phyloP scores from a whole-genome alignment of 2,329 filamentous ascomycete genomes.

The Stagonosporopsis vannaccii region DNA sequence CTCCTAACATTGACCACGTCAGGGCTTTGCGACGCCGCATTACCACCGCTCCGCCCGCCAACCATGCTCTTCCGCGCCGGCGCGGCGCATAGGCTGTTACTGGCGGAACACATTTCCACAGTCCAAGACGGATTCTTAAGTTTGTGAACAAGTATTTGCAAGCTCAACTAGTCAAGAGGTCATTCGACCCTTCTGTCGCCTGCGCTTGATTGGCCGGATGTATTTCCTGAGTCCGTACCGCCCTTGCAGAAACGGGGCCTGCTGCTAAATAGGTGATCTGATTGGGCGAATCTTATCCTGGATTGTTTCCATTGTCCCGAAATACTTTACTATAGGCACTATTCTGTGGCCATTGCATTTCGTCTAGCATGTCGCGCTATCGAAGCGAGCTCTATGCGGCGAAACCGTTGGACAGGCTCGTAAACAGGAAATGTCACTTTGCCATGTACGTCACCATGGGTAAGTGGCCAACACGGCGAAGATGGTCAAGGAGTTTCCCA shows the following conservation, averaged over 20 bases:
- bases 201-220: neutral
- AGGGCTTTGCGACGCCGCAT: neutral
- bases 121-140: neutral
- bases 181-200: neutral
- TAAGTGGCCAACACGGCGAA: neutral
- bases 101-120: neutral
- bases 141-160: neutral
- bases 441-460: neutral
- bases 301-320: neutral
- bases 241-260: neutral
- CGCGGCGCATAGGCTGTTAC: neutral
- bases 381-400: neutral
- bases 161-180: neutral
- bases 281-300: too few relatives aligned
- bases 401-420: neutral
- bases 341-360: too few relatives aligned
- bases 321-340: neutral
- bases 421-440: neutral
- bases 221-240: neutral
- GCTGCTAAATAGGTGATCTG: neutral
- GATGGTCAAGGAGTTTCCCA: neutral
- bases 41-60: neutral
- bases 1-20: neutral
- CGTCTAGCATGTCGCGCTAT: neutral
- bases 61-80: neutral